A percentile compares a stretch with the other conserved stretches of the same genome.
Evolutionary conservation across 768 basidiomycete species (phyloP).

Genomic region (Pleurotus cornucopiae): DNA sequence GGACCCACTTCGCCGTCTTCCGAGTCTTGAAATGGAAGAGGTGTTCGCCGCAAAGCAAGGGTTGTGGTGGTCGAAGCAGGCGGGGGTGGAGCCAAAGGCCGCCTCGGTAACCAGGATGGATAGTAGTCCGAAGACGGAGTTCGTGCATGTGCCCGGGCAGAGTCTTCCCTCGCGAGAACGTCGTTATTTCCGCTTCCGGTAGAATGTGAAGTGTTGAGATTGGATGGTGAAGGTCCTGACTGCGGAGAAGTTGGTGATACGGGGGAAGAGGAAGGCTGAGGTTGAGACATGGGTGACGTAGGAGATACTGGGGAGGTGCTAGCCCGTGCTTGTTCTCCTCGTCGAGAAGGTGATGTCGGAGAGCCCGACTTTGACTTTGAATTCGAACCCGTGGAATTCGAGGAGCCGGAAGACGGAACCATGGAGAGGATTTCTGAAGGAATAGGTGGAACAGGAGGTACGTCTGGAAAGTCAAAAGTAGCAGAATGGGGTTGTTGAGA

Average conservation of each 20-base stretch:
- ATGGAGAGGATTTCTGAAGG: neutral
- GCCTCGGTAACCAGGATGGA: conserved; percentile 79
- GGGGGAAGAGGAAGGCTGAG: neutral
- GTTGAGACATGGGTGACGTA: conserved; percentile 2
- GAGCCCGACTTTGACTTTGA: neutral
- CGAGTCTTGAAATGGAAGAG: conserved; percentile 4
- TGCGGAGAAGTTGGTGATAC: conserved; percentile 4
- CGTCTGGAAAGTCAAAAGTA: neutral
- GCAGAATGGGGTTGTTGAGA: neutral
- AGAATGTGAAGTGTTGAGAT: neutral
- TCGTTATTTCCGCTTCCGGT: neutral
- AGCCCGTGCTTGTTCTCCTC: neutral
- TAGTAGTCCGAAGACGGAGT: conserved; percentile 54
- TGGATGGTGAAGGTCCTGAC: neutral
- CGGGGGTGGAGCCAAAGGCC: conserved; percentile 75
- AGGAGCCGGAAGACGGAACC: neutral
- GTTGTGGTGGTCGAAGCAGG: conserved; percentile 6
- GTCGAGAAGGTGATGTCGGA: neutral
- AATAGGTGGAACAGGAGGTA: conserved; percentile 4
- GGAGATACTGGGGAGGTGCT: neutral
- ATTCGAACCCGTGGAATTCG: conserved; percentile 1
- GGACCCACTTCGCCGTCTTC: conserved; percentile 1
- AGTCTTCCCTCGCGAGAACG: neutral
- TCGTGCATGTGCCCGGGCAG: neutral
- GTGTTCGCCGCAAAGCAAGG: neutral